phyloP scores from a whole-genome alignment of 257 asterid genomes.

The Gardenia jasminoides region DNA sequence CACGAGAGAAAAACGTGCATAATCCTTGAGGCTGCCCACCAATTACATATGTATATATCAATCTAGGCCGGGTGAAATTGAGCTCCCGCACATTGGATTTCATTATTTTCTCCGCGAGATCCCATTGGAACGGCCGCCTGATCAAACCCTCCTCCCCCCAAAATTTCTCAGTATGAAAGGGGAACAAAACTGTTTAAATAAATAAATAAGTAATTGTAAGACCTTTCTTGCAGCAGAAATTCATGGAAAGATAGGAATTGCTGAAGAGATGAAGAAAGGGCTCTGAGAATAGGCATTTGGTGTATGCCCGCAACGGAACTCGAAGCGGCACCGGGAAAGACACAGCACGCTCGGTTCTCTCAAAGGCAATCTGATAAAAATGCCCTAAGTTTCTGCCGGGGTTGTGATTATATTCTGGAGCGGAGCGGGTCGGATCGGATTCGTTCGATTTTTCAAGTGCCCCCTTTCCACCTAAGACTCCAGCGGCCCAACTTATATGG shows the following conservation, averaged over 20 bases:
- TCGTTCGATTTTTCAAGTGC: neutral
- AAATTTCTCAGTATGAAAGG: too few relatives aligned
- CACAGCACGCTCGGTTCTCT: constrained; percentile 47
- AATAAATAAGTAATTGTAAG: constrained; percentile 21
- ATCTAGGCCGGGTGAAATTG: constrained; percentile 73
- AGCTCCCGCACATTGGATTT: constrained; percentile 30
- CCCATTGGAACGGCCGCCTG: constrained; percentile 74
- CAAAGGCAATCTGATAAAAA: constrained; percentile 35
- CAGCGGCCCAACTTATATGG: neutral
- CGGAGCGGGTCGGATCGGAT: neutral
- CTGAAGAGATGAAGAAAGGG: constrained; percentile 21
- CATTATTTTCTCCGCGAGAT: constrained; percentile 25
- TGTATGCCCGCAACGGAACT: constrained; percentile 87
- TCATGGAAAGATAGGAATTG: constrained; percentile 12
- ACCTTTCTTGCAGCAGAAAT: constrained; percentile 23
- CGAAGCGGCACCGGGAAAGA: constrained; percentile 36
- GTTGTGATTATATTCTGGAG: constrained; percentile 7
- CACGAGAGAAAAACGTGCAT: constrained; percentile 29
- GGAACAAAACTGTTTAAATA: neutral
- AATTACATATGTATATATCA: neutral
- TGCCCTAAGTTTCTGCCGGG: constrained; percentile 28
- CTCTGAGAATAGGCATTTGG: constrained; percentile 10
- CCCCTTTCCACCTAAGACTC: neutral
- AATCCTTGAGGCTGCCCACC: constrained; percentile 29
- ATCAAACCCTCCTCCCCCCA: too few relatives aligned